These are phyloP conservation scores for Pharus latifolius DNA, from an alignment of 176 grass and related monocot genomes.

Conservation along the genomic window DNA sequence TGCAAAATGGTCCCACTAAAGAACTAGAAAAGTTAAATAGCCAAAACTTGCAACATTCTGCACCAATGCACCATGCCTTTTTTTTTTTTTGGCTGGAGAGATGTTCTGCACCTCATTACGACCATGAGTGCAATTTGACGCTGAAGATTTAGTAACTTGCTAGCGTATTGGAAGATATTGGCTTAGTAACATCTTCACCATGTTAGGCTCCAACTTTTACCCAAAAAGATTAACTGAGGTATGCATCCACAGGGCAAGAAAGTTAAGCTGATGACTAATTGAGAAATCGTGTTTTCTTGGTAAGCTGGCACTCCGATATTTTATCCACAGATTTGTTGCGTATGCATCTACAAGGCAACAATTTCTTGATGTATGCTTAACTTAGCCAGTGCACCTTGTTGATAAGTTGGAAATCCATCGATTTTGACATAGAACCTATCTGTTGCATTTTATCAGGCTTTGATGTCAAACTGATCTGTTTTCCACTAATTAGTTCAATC, in stretches of 20 bases:
- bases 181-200: not conserved
- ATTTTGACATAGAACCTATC: too few relatives aligned
- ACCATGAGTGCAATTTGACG: not conserved
- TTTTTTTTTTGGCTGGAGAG: not conserved
- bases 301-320: not conserved
- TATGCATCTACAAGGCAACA: not conserved
- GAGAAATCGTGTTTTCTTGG: not conserved
- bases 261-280: not conserved
- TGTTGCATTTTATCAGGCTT: too few relatives aligned
- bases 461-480: too few relatives aligned
- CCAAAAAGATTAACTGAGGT: too few relatives aligned
- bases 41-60: not conserved
- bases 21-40: not conserved
- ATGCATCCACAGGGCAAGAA: not conserved
- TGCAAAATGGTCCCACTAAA: not conserved
- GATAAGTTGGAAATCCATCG: too few relatives aligned
- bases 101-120: not conserved
- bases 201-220: not conserved
- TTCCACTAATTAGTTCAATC: too few relatives aligned
- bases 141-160: not conserved
- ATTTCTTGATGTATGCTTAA: too few relatives aligned
- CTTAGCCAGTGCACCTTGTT: too few relatives aligned
- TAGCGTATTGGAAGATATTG: not conserved
- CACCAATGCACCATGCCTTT: not conserved
- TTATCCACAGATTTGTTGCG: not conserved